Base-by-base conservation (phyloP, 257 asterid genomes). In the Ajuga chamaepitys region DNA sequence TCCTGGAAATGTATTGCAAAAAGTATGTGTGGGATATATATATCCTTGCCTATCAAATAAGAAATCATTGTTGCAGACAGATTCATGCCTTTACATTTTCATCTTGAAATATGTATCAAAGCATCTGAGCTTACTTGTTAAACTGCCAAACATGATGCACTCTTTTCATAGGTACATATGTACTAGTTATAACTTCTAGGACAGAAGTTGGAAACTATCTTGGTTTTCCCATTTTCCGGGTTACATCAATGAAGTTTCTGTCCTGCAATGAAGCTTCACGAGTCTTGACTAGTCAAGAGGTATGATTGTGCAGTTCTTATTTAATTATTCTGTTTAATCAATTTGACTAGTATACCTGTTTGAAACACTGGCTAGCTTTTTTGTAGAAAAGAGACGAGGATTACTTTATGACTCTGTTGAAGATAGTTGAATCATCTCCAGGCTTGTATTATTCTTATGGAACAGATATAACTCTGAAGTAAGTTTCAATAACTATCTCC, bases 401-500 rank as follows among this genome's bases (percentile, higher is more conserved):
- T 52, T 94, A 94, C 84, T 90, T 90, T 80, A 78, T 79, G 87
- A 83, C 77, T 58, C 81, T 94, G 66, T 80, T 94, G 81, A 94
- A 75, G 81, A 76, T 77, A 55, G 97, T 94, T 70, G 97, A 94
- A 81, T 80, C 99, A 41, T 86, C 97, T 61, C 92, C 93, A 11
- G 95, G 96, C 62, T 75, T 94, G 83, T 94, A 90, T 74, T 90
- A 80, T 76, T 94, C 99, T 63, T 90, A 94, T 72, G 95, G 80
- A 66, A 90, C 96, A 9, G 95, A 94, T 77, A 80, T 94, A 64
- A 90, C 99, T 32, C 75, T 94, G 52, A 83, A 86, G 96, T 90
- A 81, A n/a, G 88, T 73, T 62, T 37, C 34, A 12, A 46, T 56
- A 56, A 18, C 26, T 58, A 28, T 64, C 69, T 73, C 9, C 44